phyloP scores from a whole-genome alignment of 352 stramenopile genomes.

The Phytophthora foliorum region DNA sequence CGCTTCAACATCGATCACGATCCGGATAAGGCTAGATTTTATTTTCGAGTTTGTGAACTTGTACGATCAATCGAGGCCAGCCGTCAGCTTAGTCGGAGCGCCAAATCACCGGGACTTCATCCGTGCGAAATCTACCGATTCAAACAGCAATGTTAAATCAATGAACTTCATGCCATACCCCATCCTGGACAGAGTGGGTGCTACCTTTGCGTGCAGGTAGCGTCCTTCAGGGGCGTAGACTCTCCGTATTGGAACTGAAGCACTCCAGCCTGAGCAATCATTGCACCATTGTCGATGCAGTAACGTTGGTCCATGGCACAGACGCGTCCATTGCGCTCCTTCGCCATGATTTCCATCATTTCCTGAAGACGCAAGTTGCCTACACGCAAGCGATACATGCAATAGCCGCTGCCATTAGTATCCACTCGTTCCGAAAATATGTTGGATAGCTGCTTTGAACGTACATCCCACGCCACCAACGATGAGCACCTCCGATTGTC shows the following conservation, averaged over 20 bases:
- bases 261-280: conserved; percentile 99
- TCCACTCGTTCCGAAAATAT: not conserved
- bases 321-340: conserved; percentile 94
- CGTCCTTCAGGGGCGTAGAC: conserved; percentile 92
- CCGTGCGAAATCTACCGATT: conserved; percentile 94
- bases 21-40: conserved; percentile 15
- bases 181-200: not conserved
- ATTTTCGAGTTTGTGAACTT: conserved; percentile 10
- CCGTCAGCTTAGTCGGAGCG: conserved; percentile 64
- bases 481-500: conserved; percentile 97
- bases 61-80: not conserved
- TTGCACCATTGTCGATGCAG: conserved; percentile 99
- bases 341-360: conserved; percentile 99
- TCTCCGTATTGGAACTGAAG: conserved; percentile 97
- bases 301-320: conserved; percentile 99
- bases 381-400: conserved; percentile 16
- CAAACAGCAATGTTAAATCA: not conserved
- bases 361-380: conserved; percentile 91
- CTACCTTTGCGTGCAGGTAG: conserved; percentile 95
- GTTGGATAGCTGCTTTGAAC: conserved; percentile 15
- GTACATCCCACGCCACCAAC: conserved; percentile 99
- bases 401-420: not conserved
- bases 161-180: not conserved
- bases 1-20: conserved; percentile 21
- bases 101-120: conserved; percentile 98